phyloP scores from a whole-genome alignment of 495 filamentous ascomycete genomes.

The Penicillium salamii region DNA sequence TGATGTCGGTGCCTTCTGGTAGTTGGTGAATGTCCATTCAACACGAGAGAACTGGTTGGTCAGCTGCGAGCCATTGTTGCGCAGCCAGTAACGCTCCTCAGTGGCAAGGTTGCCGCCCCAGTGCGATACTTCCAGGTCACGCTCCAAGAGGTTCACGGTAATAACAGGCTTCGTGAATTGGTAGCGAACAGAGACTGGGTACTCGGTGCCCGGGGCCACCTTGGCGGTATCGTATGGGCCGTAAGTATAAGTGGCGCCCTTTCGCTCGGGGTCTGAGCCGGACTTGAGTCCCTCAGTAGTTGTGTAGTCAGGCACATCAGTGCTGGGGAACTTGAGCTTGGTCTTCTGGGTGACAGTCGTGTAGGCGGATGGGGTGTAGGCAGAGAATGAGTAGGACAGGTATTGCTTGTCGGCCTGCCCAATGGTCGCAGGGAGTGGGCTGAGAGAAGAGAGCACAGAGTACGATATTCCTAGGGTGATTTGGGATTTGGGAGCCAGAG shows the following conservation, averaged over 20 bases:
- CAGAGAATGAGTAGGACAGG: conserved; percentile 78
- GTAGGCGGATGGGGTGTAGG: conserved; percentile 79
- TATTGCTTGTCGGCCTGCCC: conserved; percentile 80
- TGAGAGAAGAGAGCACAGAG: conserved; percentile 68
- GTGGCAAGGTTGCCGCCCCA: conserved; percentile 96
- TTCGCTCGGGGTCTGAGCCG: conserved; percentile 74
- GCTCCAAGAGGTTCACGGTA: conserved; percentile 71
- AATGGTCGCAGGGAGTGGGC: conserved; percentile 77
- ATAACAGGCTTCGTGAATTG: conserved; percentile 92
- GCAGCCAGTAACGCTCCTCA: conserved; percentile 89
- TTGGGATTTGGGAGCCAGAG: conserved; percentile 71
- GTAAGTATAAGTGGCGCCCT: conserved; percentile 84
- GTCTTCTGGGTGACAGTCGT: conserved; percentile 89
- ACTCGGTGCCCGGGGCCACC: conserved; percentile 63
- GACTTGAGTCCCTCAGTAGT: conserved; percentile 59
- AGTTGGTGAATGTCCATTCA: conserved; percentile 67
- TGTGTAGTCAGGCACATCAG: conserved; percentile 81
- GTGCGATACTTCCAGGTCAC: conserved; percentile 91
- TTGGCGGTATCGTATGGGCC: conserved; percentile 78
- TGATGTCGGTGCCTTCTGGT: conserved; percentile 70
- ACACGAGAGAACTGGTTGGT: conserved; percentile 83
- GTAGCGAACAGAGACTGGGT: conserved; percentile 78
- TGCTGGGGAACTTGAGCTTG: conserved; percentile 82
- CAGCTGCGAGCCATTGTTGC: conserved; percentile 81
- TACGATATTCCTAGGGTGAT: conserved; percentile 85